A percentile compares a stretch with the other conserved stretches of the same genome.
phyloP scores from a whole-genome alignment of 2,329 filamentous ascomycete genomes.

The Cladosporium austrohemisphaericum region DNA sequence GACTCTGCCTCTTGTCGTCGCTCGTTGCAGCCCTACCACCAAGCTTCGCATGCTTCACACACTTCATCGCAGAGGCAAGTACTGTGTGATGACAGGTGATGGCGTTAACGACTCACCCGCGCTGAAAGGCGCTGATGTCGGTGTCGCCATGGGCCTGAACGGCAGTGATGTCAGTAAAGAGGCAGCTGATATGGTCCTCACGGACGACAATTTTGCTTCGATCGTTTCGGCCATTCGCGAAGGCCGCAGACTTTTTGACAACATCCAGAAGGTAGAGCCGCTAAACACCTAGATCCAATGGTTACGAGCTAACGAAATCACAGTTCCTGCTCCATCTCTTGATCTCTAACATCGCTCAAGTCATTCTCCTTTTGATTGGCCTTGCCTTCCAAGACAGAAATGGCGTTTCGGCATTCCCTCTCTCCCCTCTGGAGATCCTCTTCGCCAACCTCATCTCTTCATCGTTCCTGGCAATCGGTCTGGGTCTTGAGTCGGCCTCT shows the following conservation, averaged over 20 bases:
- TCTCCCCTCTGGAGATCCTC: conserved; percentile 46
- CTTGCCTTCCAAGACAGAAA: conserved; percentile 45
- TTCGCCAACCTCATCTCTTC: conserved; percentile 48
- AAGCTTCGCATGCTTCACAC: conserved; percentile 48
- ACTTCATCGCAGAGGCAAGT: conserved; percentile 40
- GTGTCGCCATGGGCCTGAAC: conserved; percentile 44
- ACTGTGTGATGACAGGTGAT: conserved; percentile 45
- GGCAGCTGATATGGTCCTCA: conserved; percentile 44
- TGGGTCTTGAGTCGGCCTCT: conserved; percentile 45
- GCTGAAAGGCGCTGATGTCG: conserved; percentile 44
- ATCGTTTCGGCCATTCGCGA: conserved; percentile 46
- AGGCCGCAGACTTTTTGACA: conserved; percentile 45
- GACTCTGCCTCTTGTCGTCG: conserved; percentile 42
- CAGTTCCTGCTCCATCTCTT: conserved; percentile 46
- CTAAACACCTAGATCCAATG: background rate
- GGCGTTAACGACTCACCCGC: conserved; percentile 46
- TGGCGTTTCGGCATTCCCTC: conserved; percentile 43
- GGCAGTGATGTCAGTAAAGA: conserved; percentile 45
- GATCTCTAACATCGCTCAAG: conserved; percentile 48
- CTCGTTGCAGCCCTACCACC: conserved; percentile 44
- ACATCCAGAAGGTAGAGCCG: conserved; percentile 42
- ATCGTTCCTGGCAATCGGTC: conserved; percentile 46
- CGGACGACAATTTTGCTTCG: conserved; percentile 45
- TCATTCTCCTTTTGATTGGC: conserved; percentile 45
- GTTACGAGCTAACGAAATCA: background rate